phyloP scores from a whole-genome alignment of 768 basidiomycete species.

The Kwoniella newhampshirensis region DNA sequence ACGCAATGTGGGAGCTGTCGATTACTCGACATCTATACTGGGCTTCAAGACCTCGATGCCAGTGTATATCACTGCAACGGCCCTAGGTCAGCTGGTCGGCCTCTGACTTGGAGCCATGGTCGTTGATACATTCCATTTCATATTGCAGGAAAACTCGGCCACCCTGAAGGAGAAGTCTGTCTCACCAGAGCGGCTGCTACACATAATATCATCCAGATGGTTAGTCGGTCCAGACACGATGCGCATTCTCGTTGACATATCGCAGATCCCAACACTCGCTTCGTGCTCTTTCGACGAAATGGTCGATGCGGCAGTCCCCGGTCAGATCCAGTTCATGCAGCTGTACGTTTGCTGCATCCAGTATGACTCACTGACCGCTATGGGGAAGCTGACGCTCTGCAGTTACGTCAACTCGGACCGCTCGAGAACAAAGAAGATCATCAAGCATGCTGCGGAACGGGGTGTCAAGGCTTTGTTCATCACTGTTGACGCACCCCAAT shows the following conservation, averaged over 20 bases:
- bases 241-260: neutral
- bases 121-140: neutral
- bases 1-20: conserved; percentile 78
- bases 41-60: conserved; percentile 75
- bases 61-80: conserved; percentile 68
- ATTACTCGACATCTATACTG: conserved; percentile 76
- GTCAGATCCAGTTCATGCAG: conserved; percentile 82
- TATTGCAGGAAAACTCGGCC: conserved; percentile 69
- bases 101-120: no score
- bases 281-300: conserved; percentile 96
- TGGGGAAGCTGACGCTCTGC: neutral
- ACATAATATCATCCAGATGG: conserved; percentile 74
- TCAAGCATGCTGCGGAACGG: conserved; percentile 83
- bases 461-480: conserved; percentile 94
- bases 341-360: conserved; percentile 57
- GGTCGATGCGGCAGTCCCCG: conserved; percentile 75
- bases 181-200: conserved; percentile 84
- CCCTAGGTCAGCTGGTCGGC: conserved; percentile 1
- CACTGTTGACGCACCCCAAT: conserved; percentile 95
- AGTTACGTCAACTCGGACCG: conserved; percentile 92
- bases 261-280: conserved; percentile 87
- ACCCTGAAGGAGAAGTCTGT: conserved; percentile 91
- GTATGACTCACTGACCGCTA: neutral
- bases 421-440: conserved; percentile 75
- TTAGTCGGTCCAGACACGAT: conserved; percentile 39